A percentile compares a stretch with the other conserved stretches of the same genome.
Conservation (phyloP, 768 basidiomycete genomes). For the Kondoa subrosea region DNA sequence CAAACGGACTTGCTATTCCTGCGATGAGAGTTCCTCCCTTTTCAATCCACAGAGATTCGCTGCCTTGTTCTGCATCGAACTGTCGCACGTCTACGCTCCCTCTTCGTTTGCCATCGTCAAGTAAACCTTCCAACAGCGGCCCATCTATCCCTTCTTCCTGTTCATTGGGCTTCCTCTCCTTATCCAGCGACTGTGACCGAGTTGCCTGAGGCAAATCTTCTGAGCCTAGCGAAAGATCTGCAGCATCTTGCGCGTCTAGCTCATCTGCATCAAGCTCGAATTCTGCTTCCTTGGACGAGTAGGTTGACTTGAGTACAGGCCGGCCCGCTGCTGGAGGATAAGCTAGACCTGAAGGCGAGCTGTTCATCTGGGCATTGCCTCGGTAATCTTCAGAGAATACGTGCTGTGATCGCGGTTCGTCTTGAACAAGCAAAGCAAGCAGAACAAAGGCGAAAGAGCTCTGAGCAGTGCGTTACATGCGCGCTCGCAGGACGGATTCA, state of each 20-base stretch:
- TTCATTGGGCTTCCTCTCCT: not conserved
- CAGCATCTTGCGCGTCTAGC: not conserved
- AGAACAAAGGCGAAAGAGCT: too few relatives aligned
- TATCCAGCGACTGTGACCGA: not conserved
- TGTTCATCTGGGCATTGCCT: too few relatives aligned
- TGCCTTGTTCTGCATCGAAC: slow-evolving; percentile 33
- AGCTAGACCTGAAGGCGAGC: too few relatives aligned
- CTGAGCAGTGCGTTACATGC: not conserved
- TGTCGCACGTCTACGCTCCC: slow-evolving; percentile 41
- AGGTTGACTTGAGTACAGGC: not conserved
- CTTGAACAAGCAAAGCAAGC: too few relatives aligned
- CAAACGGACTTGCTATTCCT: slow-evolving; percentile 43
- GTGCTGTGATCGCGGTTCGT: too few relatives aligned
- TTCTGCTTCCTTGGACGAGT: not conserved
- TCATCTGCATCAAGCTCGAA: slow-evolving; percentile 1
- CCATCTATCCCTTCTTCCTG: slow-evolving; percentile 21
- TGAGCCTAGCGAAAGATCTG: not conserved
- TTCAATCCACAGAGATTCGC: slow-evolving; percentile 25
- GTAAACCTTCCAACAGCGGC: slow-evolving; percentile 22
- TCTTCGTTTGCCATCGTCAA: slow-evolving; percentile 13
- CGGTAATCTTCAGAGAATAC: too few relatives aligned
- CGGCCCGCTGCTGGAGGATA: not conserved
- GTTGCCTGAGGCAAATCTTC: not conserved
- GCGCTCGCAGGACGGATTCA: not conserved
- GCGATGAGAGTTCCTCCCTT: slow-evolving; percentile 32